Evolutionary conservation across 176 grass and related monocot genomes (phyloP).

Genomic region (Ensete ventricosum): DNA sequence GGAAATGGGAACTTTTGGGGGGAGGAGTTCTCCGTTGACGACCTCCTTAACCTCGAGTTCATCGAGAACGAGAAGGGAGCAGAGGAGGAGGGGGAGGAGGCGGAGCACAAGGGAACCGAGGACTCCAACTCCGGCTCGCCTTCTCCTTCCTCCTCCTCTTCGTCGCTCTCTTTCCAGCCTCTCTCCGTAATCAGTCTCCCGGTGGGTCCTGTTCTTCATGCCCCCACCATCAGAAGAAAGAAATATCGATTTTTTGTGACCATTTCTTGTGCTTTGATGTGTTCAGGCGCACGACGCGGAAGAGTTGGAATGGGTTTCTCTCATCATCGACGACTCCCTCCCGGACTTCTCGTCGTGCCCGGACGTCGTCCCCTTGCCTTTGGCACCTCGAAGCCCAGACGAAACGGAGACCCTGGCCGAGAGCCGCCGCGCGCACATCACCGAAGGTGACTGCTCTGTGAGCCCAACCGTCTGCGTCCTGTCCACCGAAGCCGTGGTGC

Average conservation of each 20-base stretch:
- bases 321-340: conserved; percentile 84
- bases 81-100: conserved; percentile 12
- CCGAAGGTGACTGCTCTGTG: conserved; percentile 5
- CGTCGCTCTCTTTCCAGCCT: conserved; percentile 32
- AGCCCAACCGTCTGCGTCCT: conserved; percentile 58
- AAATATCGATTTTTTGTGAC: conserved; percentile 15
- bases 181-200: conserved; percentile 58
- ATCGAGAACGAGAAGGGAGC: conserved; percentile 30
- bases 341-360: conserved; percentile 41
- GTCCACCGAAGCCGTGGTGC: conserved; percentile 51
- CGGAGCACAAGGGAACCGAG: not conserved
- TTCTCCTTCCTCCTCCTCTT: not conserved
- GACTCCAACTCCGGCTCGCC: not conserved
- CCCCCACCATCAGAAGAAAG: not conserved
- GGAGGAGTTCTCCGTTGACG: conserved; percentile 72
- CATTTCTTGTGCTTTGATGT: conserved; percentile 16
- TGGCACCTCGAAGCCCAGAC: not conserved
- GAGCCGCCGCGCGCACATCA: not conserved
- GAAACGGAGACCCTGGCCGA: not conserved
- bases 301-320: conserved; percentile 90
- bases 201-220: conserved; percentile 19
- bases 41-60: conserved; percentile 79
- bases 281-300: conserved; percentile 65
- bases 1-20: conserved; percentile 24
- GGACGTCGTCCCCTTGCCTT: conserved; percentile 17